Evolutionary conservation across 2,329 filamentous ascomycete genomes (phyloP).

Genomic region (Dichotomopilus funicola): DNA sequence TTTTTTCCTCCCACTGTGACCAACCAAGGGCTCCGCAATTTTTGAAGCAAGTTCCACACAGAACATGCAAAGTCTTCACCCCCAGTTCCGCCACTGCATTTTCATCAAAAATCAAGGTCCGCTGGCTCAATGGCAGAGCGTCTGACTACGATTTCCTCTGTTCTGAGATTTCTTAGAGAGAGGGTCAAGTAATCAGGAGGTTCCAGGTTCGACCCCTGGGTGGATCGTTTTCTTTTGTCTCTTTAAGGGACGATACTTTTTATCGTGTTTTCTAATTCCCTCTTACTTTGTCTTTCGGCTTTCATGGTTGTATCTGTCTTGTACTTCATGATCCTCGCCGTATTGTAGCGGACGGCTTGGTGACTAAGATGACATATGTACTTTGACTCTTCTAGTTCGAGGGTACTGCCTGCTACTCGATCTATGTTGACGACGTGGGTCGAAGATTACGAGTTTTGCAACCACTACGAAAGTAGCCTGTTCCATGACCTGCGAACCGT

Average conservation of each 20-base stretch:
- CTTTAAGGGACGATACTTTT: background rate
- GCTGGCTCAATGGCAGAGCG: constrained; percentile 7
- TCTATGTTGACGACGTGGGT: no score
- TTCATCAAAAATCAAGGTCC: constrained; percentile 3
- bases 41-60: background rate
- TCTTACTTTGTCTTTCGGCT: background rate
- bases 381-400: no score
- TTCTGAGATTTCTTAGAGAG: background rate
- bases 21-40: no score
- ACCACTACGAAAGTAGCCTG: no score
- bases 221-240: constrained; percentile 4
- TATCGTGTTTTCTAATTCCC: background rate
- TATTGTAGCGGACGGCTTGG: no score
- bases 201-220: constrained; percentile 13
- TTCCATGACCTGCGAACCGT: no score
- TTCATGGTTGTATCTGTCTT: background rate
- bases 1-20: no score
- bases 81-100: background rate
- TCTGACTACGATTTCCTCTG: constrained; percentile 7
- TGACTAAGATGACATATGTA: no score
- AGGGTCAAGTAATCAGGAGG: constrained; percentile 6
- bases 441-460: no score
- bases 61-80: background rate
- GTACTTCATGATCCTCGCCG: background rate
- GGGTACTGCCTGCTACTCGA: no score